Conservation (phyloP, 306 rosid genomes). For the Lotus japonicus region DNA sequence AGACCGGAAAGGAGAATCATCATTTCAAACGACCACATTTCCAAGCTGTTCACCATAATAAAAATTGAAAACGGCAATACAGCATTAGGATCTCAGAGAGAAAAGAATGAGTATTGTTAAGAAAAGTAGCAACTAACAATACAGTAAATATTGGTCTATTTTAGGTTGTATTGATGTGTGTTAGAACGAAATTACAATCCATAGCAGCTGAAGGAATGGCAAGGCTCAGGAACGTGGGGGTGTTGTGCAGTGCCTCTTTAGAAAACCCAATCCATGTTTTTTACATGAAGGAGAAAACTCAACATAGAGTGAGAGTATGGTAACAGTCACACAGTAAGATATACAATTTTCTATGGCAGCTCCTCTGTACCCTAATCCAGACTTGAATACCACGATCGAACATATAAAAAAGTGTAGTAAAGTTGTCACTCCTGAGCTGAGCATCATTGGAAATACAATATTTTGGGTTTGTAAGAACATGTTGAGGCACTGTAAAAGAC, state of each 20-base stretch:
- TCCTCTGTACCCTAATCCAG: conserved; percentile 53
- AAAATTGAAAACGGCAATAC: neutral
- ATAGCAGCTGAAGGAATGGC: conserved; percentile 70
- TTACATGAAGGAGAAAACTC: conserved; percentile 52
- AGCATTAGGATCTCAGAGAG: neutral
- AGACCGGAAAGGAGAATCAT: too few relatives aligned
- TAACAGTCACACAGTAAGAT: conserved; percentile 55
- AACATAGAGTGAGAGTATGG: conserved; percentile 40
- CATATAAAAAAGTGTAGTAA: conserved; percentile 48
- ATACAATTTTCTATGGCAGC: conserved; percentile 51
- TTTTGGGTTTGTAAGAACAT: too few relatives aligned
- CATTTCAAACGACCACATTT: conserved; percentile 58
- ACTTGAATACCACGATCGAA: conserved; percentile 48
- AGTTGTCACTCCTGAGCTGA: too few relatives aligned
- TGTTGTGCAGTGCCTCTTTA: conserved; percentile 39
- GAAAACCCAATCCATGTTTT: conserved; percentile 56
- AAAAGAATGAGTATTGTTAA: neutral
- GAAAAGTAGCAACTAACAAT: neutral
- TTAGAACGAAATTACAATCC: conserved; percentile 45
- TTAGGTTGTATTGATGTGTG: neutral
- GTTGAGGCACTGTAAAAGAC: too few relatives aligned
- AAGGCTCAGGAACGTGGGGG: conserved; percentile 36
- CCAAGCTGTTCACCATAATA: conserved; percentile 43
- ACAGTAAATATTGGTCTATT: neutral
- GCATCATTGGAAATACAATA: too few relatives aligned